These are phyloP conservation scores for Syzygium aromaticum DNA, from an alignment of 345 rosid genomes.

Conservation along the genomic window DNA sequence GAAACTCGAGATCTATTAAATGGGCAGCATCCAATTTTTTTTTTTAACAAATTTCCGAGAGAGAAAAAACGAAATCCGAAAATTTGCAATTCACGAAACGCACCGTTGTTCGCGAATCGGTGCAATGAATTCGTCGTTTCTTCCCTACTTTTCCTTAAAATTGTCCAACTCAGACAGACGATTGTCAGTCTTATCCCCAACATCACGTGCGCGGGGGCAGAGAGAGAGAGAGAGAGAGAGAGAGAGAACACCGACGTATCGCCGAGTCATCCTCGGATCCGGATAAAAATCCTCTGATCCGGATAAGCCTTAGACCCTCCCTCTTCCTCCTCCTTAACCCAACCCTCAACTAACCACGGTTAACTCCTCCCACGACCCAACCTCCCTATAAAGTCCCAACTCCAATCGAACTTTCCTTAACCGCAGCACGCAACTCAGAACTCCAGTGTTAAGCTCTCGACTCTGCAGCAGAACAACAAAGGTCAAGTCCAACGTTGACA, in stretches of 20 bases:
- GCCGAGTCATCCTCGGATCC: background rate
- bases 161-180: background rate
- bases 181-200: background rate
- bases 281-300: background rate
- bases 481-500: no score
- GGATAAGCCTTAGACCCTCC: background rate
- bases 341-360: background rate
- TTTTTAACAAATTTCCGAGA: background rate
- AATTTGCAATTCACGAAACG: background rate
- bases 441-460: background rate
- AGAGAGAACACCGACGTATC: background rate
- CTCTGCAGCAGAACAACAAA: background rate
- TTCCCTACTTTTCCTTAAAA: background rate
- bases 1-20: background rate
- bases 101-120: background rate
- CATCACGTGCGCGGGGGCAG: background rate
- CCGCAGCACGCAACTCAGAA: background rate
- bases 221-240: background rate
- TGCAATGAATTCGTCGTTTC: background rate
- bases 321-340: background rate
- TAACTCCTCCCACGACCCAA: background rate
- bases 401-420: background rate
- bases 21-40: accelerated
- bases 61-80: background rate
- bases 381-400: background rate